Evolutionary conservation across 768 basidiomycete species (phyloP).

Genomic region (Mycena kentingensis): DNA sequence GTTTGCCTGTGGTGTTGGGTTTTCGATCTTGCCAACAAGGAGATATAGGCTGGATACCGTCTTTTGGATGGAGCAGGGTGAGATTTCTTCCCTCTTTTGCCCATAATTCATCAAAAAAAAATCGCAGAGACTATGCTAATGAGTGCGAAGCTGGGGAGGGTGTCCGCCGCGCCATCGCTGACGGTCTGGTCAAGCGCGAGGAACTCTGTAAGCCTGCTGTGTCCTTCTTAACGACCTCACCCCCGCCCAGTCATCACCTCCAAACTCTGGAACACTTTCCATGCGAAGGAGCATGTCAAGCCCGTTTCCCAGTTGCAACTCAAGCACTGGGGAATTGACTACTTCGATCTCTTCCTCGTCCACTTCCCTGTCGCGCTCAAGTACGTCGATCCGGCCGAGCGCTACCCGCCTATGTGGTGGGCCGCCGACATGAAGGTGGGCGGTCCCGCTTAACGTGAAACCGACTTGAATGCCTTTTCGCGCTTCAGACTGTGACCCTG

Average conservation of each 20-base stretch:
- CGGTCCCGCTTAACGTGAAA: too few species aligned
- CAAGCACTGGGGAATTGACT: constrained; percentile 75
- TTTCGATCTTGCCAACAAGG: neutral
- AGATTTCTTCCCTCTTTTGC: constrained; percentile 39
- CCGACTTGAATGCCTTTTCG: too few species aligned
- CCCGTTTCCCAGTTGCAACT: constrained; percentile 64
- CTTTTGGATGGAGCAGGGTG: constrained; percentile 86
- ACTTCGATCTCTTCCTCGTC: constrained; percentile 78
- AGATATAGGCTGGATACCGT: constrained; percentile 81
- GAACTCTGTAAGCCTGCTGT: constrained; percentile 67
- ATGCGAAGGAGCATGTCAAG: constrained; percentile 73
- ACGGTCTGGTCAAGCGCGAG: constrained; percentile 84
- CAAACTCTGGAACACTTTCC: constrained; percentile 92
- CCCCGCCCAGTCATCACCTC: constrained; percentile 70
- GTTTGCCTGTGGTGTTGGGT: neutral
- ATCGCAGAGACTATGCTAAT: constrained; percentile 54
- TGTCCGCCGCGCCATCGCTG: constrained; percentile 71
- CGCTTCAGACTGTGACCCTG: constrained; percentile 5
- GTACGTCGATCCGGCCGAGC: constrained; percentile 75
- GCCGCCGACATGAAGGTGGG: constrained; percentile 71
- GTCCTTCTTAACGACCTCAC: neutral
- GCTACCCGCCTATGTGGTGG: constrained; percentile 85
- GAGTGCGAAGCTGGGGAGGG: constrained; percentile 86
- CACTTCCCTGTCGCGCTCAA: constrained; percentile 85
- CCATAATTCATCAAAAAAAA: neutral